Base-by-base conservation (phyloP, 768 basidiomycete genomes). In the Tricholomella constricta region DNA sequence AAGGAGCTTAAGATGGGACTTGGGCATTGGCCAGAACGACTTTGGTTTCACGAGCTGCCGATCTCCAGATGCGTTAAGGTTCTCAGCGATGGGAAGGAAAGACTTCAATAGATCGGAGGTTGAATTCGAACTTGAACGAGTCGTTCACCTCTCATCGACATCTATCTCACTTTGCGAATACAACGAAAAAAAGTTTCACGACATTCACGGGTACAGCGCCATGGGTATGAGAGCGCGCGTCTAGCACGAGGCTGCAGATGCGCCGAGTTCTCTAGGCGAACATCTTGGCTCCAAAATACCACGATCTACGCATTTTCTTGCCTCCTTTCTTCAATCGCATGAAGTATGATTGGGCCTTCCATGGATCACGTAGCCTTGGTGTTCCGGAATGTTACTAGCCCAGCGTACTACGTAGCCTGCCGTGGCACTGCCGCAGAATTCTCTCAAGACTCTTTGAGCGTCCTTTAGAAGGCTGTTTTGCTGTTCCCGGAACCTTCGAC, bases 321-420 rank as follows among this genome's bases (percentile, higher is more conserved):
- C 38, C 44, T 31, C 22, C 12, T 23, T 6, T 15, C 44, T 51
- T 56, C 52, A 60, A 57, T 60, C 59, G 41, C 56, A 10, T 43
- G 37, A 45, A 36, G 48, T 47, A 29, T 57, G 59, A 60, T 60
- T 60, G 59, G 59, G 35, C 56, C 44, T 35, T 27, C 27, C 54
- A 15, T 19, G 3, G 51, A n/a, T n/a, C n/a, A n/a, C n/a, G n/a
- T 19, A 2, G 51, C 20, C 35, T 34, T 42, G 38, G n/a, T 37
- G 31, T 37, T 52, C 27, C 35, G 41, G 46, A 51, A 53, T 35
- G 41, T 23, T 48, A n/a, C 50, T 25, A 45, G 23, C 23, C 15
- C 25, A 44, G 26, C n/a, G n/a, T n/a, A n/a, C n/a, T n/a, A n/a
- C n/a, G n/a, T n/a, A n/a, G n/a, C n/a, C n/a, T n/a, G n/a, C n/a